These are phyloP conservation scores for Pilatotrama ljubarskyi DNA, from an alignment of 768 basidiomycete species.

Conservation along the genomic window DNA sequence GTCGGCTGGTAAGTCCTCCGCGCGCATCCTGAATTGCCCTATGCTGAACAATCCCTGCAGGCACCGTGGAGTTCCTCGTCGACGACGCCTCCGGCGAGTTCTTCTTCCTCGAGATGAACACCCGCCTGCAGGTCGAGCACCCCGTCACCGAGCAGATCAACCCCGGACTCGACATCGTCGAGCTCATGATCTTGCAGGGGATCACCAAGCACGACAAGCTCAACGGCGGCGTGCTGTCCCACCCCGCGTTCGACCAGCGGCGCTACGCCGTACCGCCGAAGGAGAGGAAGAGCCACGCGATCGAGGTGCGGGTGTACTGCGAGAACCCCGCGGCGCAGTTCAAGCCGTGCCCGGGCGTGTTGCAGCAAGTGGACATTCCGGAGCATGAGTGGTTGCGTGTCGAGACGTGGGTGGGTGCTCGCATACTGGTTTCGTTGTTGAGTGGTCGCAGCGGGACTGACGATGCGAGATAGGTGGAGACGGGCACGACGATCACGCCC, in stretches of 20 bases:
- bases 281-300: constrained; percentile 36
- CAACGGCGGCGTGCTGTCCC: constrained; percentile 17
- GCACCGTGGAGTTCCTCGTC: constrained; percentile 69
- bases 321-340: constrained; percentile 63
- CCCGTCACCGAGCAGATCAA: constrained; percentile 59
- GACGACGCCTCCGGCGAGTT: constrained; percentile 52
- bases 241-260: constrained; percentile 38
- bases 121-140: constrained; percentile 69
- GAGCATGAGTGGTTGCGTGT: constrained; percentile 53
- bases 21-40: not conserved
- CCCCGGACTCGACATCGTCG: constrained; percentile 59
- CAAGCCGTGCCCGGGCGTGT: constrained; percentile 57
- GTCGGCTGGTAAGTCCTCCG: constrained; percentile 50
- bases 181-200: constrained; percentile 64
- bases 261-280: constrained; percentile 32
- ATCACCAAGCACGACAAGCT: constrained; percentile 36
- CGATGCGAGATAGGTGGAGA: constrained; percentile 25
- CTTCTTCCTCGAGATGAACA: constrained; percentile 76
- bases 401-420: constrained; percentile 52
- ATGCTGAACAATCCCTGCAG: constrained; percentile 26
- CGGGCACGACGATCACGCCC: constrained; percentile 50
- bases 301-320: constrained; percentile 61
- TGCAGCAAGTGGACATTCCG: constrained; percentile 53
- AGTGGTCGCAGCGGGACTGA: not conserved
- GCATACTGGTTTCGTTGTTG: constrained; percentile 1